phyloP scores from a whole-genome alignment of 75 land plant species.

The Pinus albicaulis region DNA sequence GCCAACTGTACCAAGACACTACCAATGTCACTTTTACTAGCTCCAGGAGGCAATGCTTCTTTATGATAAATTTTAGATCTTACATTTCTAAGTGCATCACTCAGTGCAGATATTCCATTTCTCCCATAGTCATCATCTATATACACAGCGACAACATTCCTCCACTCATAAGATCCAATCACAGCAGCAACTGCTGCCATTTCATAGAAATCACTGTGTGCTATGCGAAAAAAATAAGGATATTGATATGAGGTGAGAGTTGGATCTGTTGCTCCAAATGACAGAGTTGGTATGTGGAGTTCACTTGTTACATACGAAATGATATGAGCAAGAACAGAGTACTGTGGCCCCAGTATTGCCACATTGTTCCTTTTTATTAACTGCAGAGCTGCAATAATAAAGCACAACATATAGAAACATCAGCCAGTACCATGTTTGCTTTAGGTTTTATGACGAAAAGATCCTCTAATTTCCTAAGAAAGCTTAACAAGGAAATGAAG shows the following conservation, averaged over 20 bases:
- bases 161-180: constrained; percentile 18
- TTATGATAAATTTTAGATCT: constrained; percentile 33
- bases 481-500: not conserved
- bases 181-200: constrained; percentile 23
- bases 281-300: constrained; percentile 22
- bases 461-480: not conserved
- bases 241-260: constrained; percentile 20
- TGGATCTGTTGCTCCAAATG: constrained; percentile 30
- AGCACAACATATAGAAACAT: not conserved
- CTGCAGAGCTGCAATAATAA: constrained; percentile 21
- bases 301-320: constrained; percentile 18
- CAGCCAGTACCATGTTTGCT: not conserved
- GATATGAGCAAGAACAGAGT: constrained; percentile 22
- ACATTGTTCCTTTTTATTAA: constrained; percentile 19
- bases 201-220: constrained; percentile 22
- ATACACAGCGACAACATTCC: constrained; percentile 18
- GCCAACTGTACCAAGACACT: constrained; percentile 22
- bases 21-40: constrained; percentile 7
- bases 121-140: constrained; percentile 30
- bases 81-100: constrained; percentile 18
- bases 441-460: not conserved
- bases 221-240: constrained; percentile 20
- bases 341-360: constrained; percentile 26
- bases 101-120: constrained; percentile 13
- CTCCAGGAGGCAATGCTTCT: constrained; percentile 20